Evolutionary conservation across 331 rosid species (phyloP), one percentile per base, ranked within the genome.

Genomic region (Spiraea crenata): DNA sequence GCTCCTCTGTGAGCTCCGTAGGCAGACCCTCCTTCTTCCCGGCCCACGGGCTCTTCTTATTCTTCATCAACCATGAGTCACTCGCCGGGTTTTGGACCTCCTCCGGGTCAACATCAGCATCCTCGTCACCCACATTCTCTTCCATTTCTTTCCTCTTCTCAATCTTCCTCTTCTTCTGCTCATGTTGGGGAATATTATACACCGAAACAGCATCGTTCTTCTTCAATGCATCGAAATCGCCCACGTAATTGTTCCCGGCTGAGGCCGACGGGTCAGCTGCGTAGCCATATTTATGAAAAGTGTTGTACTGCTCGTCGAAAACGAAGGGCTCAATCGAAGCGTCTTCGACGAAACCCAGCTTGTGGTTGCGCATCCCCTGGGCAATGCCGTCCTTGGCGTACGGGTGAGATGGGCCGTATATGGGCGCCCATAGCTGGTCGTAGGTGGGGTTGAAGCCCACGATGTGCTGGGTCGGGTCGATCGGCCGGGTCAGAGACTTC

Each of bases 281-380:
- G 50, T 95, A 95, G 15, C 99, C 99, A 47, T 83, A 89, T 46
- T 91, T 89, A 70, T 91, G 83, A 76, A 91, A 95, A 35, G 99
- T 91, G 62, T 95, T 95, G 87, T 95, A 92, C 81, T 89, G 99
- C 72, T 95, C 99, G 54, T 95, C 99, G 58, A 95, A 91, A 55
- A 91, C 86, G 70, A 95, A 91, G 12, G 97, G 88, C 13, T 87
- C 98, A n/a, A 93, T 83, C 38, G 96, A 60, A n/a, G 99, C 99
- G 50, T 95, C 91, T 49, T 95, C 99, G 1, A 95, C 98, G 37
- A 91, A 91, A 48, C 98, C 99, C 5, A 95, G 92, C 81, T 95
- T 95, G 88, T 95, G 99, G 82, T 95, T 95, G 65, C 97, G 97
- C 89, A 91, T 86, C 9, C 99, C 98, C 58, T 91, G 97, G 34